Conservation (phyloP, 148 eudicot species). For the Cornus kousa region DNA sequence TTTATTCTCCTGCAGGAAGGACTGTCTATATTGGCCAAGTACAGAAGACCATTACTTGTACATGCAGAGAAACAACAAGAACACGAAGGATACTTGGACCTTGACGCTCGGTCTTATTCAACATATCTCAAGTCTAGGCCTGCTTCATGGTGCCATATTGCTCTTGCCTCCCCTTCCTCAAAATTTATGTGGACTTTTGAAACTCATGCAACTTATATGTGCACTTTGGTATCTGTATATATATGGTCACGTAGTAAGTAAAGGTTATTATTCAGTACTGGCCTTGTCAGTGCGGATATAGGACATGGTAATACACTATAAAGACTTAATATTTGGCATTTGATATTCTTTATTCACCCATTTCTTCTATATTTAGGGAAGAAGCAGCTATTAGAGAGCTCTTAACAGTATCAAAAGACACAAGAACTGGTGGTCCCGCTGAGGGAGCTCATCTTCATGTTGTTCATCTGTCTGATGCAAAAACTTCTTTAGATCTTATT, state of each 20-base stretch:
- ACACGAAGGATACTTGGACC: slow-evolving; percentile 27
- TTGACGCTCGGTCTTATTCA: slow-evolving; percentile 61
- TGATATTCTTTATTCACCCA: neutral
- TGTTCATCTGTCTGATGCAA: slow-evolving; percentile 88
- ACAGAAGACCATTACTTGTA: slow-evolving; percentile 85
- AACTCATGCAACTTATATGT: neutral
- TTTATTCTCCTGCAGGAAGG: slow-evolving; percentile 62
- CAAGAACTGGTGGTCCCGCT: slow-evolving; percentile 71
- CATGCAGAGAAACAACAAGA: slow-evolving; percentile 80
- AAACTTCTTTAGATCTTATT: slow-evolving; percentile 72
- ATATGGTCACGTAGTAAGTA: neutral
- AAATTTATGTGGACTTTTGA: neutral
- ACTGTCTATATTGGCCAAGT: slow-evolving; percentile 70
- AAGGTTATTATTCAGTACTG: neutral
- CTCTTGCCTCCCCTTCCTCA: neutral
- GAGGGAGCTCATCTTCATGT: slow-evolving; percentile 99
- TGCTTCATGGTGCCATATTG: slow-evolving; percentile 60
- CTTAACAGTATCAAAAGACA: slow-evolving; percentile 57
- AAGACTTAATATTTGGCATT: too few relatives aligned
- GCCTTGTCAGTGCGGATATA: too few relatives aligned
- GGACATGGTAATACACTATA: too few relatives aligned
- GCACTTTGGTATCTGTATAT: neutral
- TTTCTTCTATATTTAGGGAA: slow-evolving; percentile 59
- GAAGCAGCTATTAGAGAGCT: slow-evolving; percentile 81
- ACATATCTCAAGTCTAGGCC: slow-evolving; percentile 90